Base-by-base conservation (phyloP, 768 basidiomycete species). In the Agaricus blazei region DNA sequence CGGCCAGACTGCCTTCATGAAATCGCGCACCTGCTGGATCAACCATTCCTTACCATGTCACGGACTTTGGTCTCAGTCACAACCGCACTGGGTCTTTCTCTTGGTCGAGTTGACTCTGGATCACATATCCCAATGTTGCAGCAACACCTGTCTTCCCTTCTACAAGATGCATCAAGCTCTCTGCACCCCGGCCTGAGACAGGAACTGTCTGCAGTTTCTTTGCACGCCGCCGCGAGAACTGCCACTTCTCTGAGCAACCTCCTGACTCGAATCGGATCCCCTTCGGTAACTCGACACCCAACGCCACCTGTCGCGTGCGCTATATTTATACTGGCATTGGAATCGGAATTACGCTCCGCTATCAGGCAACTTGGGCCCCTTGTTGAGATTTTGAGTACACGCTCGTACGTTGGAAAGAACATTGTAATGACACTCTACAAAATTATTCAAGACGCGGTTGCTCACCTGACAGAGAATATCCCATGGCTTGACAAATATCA, bases 391-490 rank as follows among this genome's bases (percentile, higher is more conserved):
- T 75, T 91, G 41, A 87, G 78, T 9, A 59, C 66, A 26, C 77
- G 79, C 41, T 74, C 79, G 59, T 75, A 79, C 36, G 71, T 77
- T 37, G 72, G 76, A 14, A 78, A 81, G 52, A 70, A 73, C 29
- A 74, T 80, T 45, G 78, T 90, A 27, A 82, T 88, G 80, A 71
- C 78, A 28, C 82, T 88, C 3, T 92, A 92, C 69, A 86, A 83
- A 65, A 60, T 72, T 37, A 66, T 89, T 28, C 83, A 84, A 62
- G 82, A 87, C 61, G 68, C 79, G 53, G 68, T 90, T 31, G 77
- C 77, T 36, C 70, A 75, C 53, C 83, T 82, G 76, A 79, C 83
- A 27, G 72, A 77, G 48, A 77, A 80, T n/a, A 74, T 92, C 3
- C 87, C 88, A 4, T 93, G 90, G 90, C 72, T 90, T 9, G 77